Evolutionary conservation across 2,329 filamentous ascomycete species (phyloP).

Genomic region (Hymenoscyphus fructigenus): DNA sequence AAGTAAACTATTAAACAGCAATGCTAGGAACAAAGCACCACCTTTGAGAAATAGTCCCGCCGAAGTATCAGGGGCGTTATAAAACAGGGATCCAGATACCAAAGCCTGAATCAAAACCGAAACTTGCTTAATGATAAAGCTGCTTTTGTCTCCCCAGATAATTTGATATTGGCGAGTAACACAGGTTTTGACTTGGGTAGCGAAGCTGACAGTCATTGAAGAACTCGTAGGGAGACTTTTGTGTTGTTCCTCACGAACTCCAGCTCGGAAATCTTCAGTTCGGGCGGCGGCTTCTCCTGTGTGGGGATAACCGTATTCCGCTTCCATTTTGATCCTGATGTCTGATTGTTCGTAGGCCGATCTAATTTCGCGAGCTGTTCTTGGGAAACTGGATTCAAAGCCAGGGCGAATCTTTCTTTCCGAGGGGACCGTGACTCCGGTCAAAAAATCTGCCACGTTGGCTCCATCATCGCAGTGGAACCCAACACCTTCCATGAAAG

Average conservation of each 20-base stretch:
- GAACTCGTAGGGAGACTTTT: conserved; percentile 53
- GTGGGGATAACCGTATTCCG: conserved; percentile 57
- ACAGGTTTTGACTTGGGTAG: conserved; percentile 55
- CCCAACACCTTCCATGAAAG: conserved; percentile 64
- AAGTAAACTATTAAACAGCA: conserved; percentile 61
- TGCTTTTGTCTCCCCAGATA: conserved; percentile 62
- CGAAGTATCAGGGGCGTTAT: conserved; percentile 57
- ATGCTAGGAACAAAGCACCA: conserved; percentile 63
- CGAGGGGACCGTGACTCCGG: conserved; percentile 50
- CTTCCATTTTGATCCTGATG: conserved; percentile 50
- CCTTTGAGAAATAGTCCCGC: conserved; percentile 63
- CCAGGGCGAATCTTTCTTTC: conserved; percentile 60
- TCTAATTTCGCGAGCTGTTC: conserved; percentile 46
- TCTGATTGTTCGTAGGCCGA: conserved; percentile 51
- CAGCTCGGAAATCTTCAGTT: conserved; percentile 51
- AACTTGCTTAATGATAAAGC: conserved; percentile 61
- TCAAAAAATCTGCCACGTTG: conserved; percentile 65
- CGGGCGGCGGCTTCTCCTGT: conserved; percentile 45
- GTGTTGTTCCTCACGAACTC: conserved; percentile 54
- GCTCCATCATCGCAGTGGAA: conserved; percentile 62
- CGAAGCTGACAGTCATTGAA: conserved; percentile 55
- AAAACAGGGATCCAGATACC: conserved; percentile 66
- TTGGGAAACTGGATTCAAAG: conserved; percentile 44
- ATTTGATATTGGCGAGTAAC: conserved; percentile 64
- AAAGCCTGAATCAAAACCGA: conserved; percentile 59